Evolutionary conservation across 208 protist genomes (phyloP).

Genomic region (Wallacemonas collosoma): DNA sequence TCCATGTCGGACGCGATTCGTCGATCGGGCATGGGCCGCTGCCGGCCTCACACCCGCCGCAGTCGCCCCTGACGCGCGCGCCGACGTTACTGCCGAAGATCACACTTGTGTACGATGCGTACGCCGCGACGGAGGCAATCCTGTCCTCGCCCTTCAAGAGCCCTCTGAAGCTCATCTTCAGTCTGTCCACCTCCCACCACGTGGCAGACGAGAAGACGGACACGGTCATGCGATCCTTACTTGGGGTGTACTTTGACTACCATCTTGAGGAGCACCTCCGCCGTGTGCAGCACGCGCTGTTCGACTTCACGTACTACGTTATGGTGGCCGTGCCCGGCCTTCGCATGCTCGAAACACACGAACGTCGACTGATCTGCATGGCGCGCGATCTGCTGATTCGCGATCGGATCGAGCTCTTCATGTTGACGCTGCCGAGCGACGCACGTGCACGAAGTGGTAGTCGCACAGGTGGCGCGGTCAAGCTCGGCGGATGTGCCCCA

Average conservation of each 20-base stretch:
- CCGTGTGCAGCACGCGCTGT: conserved; percentile 41
- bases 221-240: neutral
- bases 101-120: neutral
- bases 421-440: conserved; percentile 16
- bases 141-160: neutral
- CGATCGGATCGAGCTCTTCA: conserved; percentile 67
- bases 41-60: too few species aligned
- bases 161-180: conserved; percentile 13
- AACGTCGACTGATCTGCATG: conserved; percentile 65
- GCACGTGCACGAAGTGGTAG: neutral
- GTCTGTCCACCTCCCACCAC: neutral
- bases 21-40: too few species aligned
- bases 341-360: conserved; percentile 46
- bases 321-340: conserved; percentile 46
- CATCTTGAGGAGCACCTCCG: conserved; percentile 35
- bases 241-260: conserved; percentile 27
- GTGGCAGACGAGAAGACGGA: conserved; percentile 1
- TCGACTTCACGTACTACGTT: conserved; percentile 51
- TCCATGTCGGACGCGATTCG: too few species aligned
- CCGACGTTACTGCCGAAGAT: conserved; percentile 6
- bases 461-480: conserved; percentile 12
- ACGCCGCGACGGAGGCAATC: neutral
- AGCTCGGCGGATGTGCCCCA: neutral
- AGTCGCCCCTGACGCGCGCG: neutral
- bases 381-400: conserved; percentile 61